Evolutionary conservation across 2,329 filamentous ascomycete species (phyloP).

Genomic region (Alternaria solani): DNA sequence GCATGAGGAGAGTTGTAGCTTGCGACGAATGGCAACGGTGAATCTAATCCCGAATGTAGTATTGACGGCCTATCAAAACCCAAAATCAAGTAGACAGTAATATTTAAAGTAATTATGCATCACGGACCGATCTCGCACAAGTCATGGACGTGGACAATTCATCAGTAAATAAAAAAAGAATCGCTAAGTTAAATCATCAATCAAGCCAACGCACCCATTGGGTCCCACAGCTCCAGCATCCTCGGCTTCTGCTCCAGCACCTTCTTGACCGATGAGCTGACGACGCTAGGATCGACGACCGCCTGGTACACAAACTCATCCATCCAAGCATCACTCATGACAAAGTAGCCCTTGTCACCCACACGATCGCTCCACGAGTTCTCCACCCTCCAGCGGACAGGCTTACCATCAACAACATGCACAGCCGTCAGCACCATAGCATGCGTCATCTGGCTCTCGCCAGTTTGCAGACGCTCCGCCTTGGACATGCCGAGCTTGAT

Average conservation of each 20-base stretch:
- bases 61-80: neutral
- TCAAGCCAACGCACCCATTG: constrained; percentile 74
- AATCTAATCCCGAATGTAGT: neutral
- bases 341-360: constrained; percentile 84
- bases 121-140: neutral
- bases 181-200: neutral
- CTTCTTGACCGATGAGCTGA: constrained; percentile 70
- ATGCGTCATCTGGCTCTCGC: constrained; percentile 87
- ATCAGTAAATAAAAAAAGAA: neutral
- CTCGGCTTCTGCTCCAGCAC: constrained; percentile 75
- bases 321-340: constrained; percentile 79
- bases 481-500: constrained; percentile 77
- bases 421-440: constrained; percentile 92
- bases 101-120: neutral
- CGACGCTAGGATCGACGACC: constrained; percentile 74
- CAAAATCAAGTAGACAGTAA: neutral
- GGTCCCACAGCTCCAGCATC: constrained; percentile 73
- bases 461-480: constrained; percentile 74
- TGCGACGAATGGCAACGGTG: neutral
- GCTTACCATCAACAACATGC: constrained; percentile 72
- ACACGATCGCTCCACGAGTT: constrained; percentile 79
- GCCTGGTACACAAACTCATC: constrained; percentile 82
- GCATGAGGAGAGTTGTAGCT: neutral
- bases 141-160: neutral
- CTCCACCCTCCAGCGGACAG: constrained; percentile 83